These are phyloP conservation scores for Flaveria sonorensis DNA, from an alignment of 129 eudicot species.

Conservation along the genomic window DNA sequence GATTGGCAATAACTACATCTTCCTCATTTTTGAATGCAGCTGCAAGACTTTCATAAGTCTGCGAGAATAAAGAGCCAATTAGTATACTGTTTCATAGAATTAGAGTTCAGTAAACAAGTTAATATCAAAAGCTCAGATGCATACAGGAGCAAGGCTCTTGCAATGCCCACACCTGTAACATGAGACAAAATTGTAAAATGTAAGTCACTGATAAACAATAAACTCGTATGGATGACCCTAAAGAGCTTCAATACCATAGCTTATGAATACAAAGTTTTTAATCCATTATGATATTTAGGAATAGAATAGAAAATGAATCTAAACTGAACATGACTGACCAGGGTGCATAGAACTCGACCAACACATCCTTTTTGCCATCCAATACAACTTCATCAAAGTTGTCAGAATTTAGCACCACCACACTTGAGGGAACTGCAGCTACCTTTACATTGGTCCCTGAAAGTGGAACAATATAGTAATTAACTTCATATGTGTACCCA, in stretches of 20 bases:
- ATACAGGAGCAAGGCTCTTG: conserved; percentile 98
- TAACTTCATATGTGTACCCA: neutral
- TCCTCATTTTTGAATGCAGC: conserved; percentile 81
- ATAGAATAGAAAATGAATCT: conserved; percentile 10
- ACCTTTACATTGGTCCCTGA: conserved; percentile 91
- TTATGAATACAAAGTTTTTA: conserved; percentile 13
- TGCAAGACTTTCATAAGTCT: conserved; percentile 91
- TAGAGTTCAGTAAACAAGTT: neutral
- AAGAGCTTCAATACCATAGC: neutral
- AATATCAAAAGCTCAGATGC: conserved; percentile 37
- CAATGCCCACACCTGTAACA: conserved; percentile 97
- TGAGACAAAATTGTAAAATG: conserved; percentile 22
- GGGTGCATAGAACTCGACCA: conserved; percentile 98
- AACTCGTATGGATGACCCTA: neutral
- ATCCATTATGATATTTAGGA: neutral
- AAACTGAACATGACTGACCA: conserved; percentile 51
- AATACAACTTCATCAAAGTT: conserved; percentile 84
- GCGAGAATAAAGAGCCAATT: conserved; percentile 17
- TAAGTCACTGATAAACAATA: conserved; percentile 6
- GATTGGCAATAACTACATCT: conserved; percentile 83
- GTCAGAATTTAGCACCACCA: conserved; percentile 77
- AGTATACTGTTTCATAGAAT: conserved; percentile 7
- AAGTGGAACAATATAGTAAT: conserved; percentile 29
- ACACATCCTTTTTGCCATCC: conserved; percentile 80
- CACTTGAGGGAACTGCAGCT: conserved; percentile 81